Percentiles rank a stretch among this genome's conserved stretches.
Evolutionary conservation across 2,329 filamentous ascomycete genomes (phyloP).

Genomic region (Microsporum audouinii): DNA sequence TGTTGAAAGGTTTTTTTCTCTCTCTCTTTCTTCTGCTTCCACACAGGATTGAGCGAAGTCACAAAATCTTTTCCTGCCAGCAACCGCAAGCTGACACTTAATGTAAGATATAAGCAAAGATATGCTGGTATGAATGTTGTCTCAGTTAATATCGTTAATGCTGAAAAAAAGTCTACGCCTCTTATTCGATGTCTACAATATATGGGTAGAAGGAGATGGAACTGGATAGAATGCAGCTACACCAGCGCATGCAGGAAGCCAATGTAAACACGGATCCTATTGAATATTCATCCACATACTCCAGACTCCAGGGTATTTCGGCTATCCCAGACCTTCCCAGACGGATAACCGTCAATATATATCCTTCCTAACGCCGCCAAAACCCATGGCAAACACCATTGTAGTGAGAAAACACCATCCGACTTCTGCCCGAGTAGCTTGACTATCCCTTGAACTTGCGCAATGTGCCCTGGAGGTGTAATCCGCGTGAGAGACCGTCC

Average conservation of each 20-base stretch:
- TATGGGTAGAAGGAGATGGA: neutral
- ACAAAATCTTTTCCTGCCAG: neutral
- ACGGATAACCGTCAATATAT: neutral
- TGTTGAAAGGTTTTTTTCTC: conserved; percentile 2
- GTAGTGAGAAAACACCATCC: no score
- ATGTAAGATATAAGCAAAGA: neutral
- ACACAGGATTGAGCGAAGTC: neutral
- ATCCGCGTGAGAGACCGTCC: neutral
- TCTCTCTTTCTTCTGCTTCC: neutral
- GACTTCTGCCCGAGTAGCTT: no score
- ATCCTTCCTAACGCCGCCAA: neutral
- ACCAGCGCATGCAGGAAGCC: neutral
- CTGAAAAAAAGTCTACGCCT: no score
- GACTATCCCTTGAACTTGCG: conserved; percentile 9
- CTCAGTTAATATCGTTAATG: no score
- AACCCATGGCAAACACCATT: neutral
- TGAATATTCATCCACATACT: neutral
- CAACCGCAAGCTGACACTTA: neutral
- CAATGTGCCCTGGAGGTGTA: neutral
- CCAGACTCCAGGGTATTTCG: neutral
- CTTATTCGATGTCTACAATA: neutral
- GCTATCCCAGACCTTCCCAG: neutral
- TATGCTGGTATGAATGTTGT: no score
- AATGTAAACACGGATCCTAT: neutral
- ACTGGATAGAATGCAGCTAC: neutral